Evolutionary conservation across 2,329 filamentous ascomycete genomes (phyloP).

Genomic region (Cordyceps cateniannulata): DNA sequence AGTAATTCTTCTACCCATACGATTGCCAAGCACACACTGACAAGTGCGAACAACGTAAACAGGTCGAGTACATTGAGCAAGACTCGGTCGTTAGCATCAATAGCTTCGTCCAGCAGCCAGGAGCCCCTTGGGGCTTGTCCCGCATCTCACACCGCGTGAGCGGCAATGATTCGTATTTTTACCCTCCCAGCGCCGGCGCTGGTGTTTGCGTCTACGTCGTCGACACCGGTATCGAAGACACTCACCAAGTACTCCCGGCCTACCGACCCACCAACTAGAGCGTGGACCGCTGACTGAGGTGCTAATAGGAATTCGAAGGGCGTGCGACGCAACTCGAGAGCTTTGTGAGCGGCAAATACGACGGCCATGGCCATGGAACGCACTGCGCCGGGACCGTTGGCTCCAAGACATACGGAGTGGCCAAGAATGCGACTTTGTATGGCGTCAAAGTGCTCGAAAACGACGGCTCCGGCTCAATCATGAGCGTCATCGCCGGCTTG

Average conservation of each 20-base stretch:
- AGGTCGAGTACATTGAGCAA: conserved; percentile 31
- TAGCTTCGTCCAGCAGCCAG: conserved; percentile 22
- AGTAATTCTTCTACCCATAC: background rate
- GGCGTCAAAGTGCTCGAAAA: conserved; percentile 36
- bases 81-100: conserved; percentile 26
- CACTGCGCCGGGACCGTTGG: conserved; percentile 22
- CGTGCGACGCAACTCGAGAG: conserved; percentile 20
- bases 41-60: background rate
- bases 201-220: conserved; percentile 36
- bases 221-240: conserved; percentile 35
- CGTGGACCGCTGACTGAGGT: background rate
- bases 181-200: conserved; percentile 28
- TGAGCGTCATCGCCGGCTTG: conserved; percentile 33
- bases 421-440: conserved; percentile 34
- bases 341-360: conserved; percentile 16
- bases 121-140: conserved; percentile 32
- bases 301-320: conserved; percentile 19
- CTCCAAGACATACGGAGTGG: conserved; percentile 24
- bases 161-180: conserved; percentile 24
- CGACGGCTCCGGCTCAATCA: conserved; percentile 27
- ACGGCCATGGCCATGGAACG: conserved; percentile 32
- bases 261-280: background rate
- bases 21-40: background rate
- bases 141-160: conserved; percentile 26
- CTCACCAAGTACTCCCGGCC: conserved; percentile 21